Evolutionary conservation across 2,329 filamentous ascomycete species (phyloP), one percentile per base, ranked within the genome.

Genomic region (Fusarium piperis): DNA sequence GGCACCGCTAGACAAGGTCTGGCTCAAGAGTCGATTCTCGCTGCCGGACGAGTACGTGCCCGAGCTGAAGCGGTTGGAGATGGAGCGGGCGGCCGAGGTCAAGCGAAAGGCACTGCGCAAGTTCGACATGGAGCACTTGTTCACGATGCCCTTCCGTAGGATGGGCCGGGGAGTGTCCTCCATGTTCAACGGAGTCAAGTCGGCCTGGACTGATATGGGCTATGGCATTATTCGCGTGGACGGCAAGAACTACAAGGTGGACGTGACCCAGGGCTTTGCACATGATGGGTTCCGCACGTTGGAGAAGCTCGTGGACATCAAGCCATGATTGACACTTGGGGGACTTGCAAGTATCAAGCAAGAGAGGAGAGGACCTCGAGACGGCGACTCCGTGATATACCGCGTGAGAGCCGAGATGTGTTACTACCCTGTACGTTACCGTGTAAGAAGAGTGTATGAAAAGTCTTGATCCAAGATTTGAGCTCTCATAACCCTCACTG

Each of bases 281-380:
- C 82, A 90, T 55, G 89, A 91, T 41, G 83, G 86, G 5, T 90
- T 90, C 46, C 83, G 82, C 61, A 87, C 87, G 4, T 77, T 92
- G 59, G 89, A 91, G 79, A 84, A 86, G 69, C 75, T 92, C 39
- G 83, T 88, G 33, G 76, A 75, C 18, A 74, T 78, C 44, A 68
- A 77, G 58, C 48, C 64, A n/a, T 77, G 23, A 69, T 26, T 2
- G 48, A 57, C 30, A n/a, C 44, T 18, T 28, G 15, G 28, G 9
- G 26, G 23, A 64, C 36, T 46, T n/a, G 12, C 23, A 61, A 55
- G 55, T 48, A 12, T 58, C 53, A 16, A 46, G 61, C 13, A 57
- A 52, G 18, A 46, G 56, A 30, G 48, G 4, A 20, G n/a, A 41
- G 30, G 33, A 23, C 32, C 36, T 28, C 9, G 35, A 41, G 28